Percentiles rank a stretch among this genome's conserved stretches.
These are phyloP conservation scores for Conoideocrella luteorostrata DNA, from an alignment of 2,329 filamentous ascomycete species.

Conservation along the genomic window DNA sequence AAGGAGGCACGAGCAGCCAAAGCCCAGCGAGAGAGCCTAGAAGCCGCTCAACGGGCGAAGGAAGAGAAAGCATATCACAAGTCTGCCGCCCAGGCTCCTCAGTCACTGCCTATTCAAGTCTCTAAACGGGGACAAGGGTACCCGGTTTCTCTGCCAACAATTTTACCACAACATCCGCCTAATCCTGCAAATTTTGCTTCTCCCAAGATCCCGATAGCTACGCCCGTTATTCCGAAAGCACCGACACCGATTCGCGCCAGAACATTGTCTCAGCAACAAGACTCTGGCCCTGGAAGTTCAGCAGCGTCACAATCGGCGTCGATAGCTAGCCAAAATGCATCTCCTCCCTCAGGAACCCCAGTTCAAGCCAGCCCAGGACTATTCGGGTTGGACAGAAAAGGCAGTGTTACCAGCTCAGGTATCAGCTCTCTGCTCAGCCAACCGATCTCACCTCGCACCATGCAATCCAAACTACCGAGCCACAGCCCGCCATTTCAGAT, in stretches of 20 bases:
- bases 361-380: conserved; percentile 59
- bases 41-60: conserved; percentile 57
- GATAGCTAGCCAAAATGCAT: conserved; percentile 48
- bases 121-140: conserved; percentile 26
- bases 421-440: conserved; percentile 25
- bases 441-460: conserved; percentile 52
- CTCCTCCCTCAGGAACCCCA: conserved; percentile 56
- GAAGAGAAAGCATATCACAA: conserved; percentile 46
- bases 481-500: conserved; percentile 46
- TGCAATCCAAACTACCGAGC: conserved; percentile 25
- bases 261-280: conserved; percentile 76
- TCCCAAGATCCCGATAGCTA: conserved; percentile 71
- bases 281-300: conserved; percentile 61
- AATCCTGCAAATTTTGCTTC: conserved; percentile 59
- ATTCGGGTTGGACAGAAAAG: conserved; percentile 57
- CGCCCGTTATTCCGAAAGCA: conserved; percentile 75
- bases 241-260: conserved; percentile 72
- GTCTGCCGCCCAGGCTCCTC: conserved; percentile 31
- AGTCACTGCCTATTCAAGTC: conserved; percentile 12
- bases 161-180: conserved; percentile 53
- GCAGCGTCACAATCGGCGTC: conserved; percentile 60
- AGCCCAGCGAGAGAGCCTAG: conserved; percentile 52
- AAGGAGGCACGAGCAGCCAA: conserved; percentile 50
- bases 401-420: conserved; percentile 38
- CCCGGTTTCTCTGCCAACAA: conserved; percentile 36